Evolutionary conservation across 2,329 filamentous ascomycete genomes (phyloP).

Genomic region (Colletotrichum coccodes): DNA sequence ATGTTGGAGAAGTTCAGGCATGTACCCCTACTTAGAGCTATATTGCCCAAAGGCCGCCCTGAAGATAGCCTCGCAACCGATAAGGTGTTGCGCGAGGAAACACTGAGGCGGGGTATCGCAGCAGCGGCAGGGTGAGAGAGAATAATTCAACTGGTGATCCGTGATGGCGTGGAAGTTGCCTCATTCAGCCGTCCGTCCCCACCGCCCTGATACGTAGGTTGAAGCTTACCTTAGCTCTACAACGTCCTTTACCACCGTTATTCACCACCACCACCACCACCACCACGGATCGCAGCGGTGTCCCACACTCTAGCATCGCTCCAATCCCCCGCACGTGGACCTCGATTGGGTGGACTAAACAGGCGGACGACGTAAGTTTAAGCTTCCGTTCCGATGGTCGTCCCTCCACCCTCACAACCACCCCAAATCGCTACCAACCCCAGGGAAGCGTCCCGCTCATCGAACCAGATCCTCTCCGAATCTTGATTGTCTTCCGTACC

Average conservation of each 20-base stretch:
- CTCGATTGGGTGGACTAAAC: constrained; percentile 3
- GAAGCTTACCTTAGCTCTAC: constrained; percentile 17
- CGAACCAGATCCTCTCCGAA: not conserved
- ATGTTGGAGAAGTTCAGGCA: no score
- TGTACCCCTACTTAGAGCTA: no score
- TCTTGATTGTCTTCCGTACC: not conserved
- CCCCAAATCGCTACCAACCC: not conserved
- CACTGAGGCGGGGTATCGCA: not conserved
- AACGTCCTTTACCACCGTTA: not conserved
- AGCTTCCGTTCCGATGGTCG: constrained; percentile 16
- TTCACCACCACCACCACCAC: not conserved
- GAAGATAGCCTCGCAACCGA: not conserved
- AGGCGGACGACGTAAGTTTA: constrained; percentile 25
- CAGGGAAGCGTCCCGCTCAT: not conserved
- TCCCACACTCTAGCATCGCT: not conserved
- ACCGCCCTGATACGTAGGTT: constrained; percentile 24
- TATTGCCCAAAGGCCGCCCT: not conserved
- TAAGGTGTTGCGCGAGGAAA: not conserved
- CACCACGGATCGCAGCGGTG: not conserved
- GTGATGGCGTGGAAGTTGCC: constrained; percentile 14
- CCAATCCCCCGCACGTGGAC: not conserved
- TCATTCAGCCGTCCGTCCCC: constrained; percentile 3
- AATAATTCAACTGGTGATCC: constrained; percentile 2
- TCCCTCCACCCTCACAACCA: not conserved
- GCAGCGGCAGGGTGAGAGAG: not conserved